Percentiles rank a stretch among this genome's conserved stretches.
These are phyloP conservation scores for Aspergillus diversus DNA, from an alignment of 495 filamentous ascomycete species.

Conservation along the genomic window DNA sequence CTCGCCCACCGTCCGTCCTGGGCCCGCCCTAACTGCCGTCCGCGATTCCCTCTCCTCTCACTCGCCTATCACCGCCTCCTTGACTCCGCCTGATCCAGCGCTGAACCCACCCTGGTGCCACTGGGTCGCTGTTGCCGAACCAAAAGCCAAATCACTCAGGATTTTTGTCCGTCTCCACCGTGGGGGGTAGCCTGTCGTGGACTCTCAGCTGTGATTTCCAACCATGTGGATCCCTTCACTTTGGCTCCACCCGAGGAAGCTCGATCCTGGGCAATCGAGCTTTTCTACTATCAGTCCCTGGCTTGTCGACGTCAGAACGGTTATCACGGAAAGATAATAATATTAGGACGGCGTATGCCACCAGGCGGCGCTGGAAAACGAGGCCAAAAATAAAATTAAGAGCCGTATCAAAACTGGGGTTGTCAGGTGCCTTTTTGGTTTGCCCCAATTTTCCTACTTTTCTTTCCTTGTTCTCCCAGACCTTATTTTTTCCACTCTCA, in stretches of 20 bases:
- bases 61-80: slow-evolving; percentile 9
- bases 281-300: slow-evolving; percentile 14
- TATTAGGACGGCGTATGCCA: slow-evolving; percentile 1
- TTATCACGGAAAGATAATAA: slow-evolving; percentile 11
- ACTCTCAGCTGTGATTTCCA: slow-evolving; percentile 2
- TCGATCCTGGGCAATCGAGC: slow-evolving; percentile 9
- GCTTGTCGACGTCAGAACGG: slow-evolving; percentile 26
- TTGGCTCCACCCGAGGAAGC: slow-evolving; percentile 13
- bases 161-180: slow-evolving; percentile 12
- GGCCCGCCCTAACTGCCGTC: slow-evolving; percentile 7
- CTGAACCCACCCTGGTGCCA: slow-evolving; percentile 6
- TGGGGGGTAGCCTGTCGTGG: not conserved
- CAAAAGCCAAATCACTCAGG: slow-evolving; percentile 12
- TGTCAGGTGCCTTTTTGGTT: slow-evolving; percentile 12
- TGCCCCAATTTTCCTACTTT: slow-evolving; percentile 6
- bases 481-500: not conserved
- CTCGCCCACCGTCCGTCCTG: not conserved
- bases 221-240: slow-evolving; percentile 14
- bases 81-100: slow-evolving; percentile 15
- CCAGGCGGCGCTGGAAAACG: slow-evolving; percentile 9
- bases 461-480: not conserved
- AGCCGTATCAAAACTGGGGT: slow-evolving; percentile 13
- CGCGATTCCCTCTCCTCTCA: slow-evolving; percentile 5
- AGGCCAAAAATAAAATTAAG: slow-evolving; percentile 8
- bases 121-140: slow-evolving; percentile 4